A percentile compares a stretch with the other conserved stretches of the same genome.
phyloP scores from a whole-genome alignment of 352 stramenopile genomes.

The Pythium phragmiticola region DNA sequence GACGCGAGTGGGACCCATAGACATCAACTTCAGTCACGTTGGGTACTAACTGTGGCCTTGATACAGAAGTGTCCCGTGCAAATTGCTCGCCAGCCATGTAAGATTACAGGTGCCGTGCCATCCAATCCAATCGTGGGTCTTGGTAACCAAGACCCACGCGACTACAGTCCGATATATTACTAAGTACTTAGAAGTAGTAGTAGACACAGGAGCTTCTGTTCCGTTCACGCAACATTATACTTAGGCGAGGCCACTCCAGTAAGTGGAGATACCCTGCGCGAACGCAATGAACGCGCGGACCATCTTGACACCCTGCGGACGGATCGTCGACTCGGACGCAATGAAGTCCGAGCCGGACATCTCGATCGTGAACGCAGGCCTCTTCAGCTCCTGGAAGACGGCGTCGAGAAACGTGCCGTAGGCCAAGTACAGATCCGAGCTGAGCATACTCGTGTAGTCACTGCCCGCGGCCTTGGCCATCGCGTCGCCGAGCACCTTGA shows the following conservation, averaged over 20 bases:
- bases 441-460: slow-evolving; percentile 19
- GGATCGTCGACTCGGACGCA: slow-evolving; percentile 21
- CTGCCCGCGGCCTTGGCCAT: slow-evolving; percentile 16
- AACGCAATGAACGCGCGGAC: slow-evolving; percentile 17
- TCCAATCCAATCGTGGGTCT: no score
- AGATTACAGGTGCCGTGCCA: no score
- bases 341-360: slow-evolving; percentile 27
- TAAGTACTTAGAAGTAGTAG: no score
- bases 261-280: slow-evolving; percentile 9
- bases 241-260: neutral
- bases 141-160: no score
- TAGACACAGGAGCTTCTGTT: no score
- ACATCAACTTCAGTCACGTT: no score
- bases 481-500: slow-evolving; percentile 24
- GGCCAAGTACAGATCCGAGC: slow-evolving; percentile 25
- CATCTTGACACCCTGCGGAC: slow-evolving; percentile 2
- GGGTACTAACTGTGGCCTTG: no score
- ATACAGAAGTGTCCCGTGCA: no score
- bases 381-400: slow-evolving; percentile 29
- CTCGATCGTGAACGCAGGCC: slow-evolving; percentile 33
- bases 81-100: no score
- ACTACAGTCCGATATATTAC: no score
- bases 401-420: slow-evolving; percentile 34
- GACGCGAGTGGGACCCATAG: no score
- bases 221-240: no score